Evolutionary conservation across 345 rosid genomes (phyloP).

Genomic region (Punica granatum): DNA sequence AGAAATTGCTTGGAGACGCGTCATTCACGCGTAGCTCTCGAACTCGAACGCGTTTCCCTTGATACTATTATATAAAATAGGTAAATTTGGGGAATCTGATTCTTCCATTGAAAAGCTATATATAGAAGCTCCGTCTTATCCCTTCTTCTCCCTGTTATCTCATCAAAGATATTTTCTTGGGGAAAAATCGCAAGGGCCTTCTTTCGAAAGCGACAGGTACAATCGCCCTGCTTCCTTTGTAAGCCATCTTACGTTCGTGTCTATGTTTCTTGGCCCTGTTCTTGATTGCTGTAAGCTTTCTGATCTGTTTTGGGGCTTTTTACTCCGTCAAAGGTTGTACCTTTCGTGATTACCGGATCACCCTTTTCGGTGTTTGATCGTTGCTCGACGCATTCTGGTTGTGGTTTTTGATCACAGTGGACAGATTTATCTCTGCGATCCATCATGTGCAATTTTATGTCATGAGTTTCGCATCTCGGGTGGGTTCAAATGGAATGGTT

Average conservation of each 20-base stretch:
- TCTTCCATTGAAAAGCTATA: not conserved
- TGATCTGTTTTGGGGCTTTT: not conserved
- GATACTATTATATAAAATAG: not conserved
- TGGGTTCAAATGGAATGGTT: not conserved
- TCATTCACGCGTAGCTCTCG: slow-evolving; percentile 3
- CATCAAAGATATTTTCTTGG: not conserved
- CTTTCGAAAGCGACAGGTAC: not conserved
- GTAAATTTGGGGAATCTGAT: not conserved
- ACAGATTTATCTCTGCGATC: too few species aligned
- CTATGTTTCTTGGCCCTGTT: not conserved
- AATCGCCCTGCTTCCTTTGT: not conserved
- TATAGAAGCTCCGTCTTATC: not conserved
- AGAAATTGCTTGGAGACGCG: slow-evolving; percentile 5
- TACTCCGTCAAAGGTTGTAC: not conserved
- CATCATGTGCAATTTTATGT: too few species aligned
- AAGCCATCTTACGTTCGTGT: too few species aligned
- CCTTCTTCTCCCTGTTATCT: not conserved
- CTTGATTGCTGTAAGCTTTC: not conserved
- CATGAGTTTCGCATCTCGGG: not conserved
- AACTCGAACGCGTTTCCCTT: not conserved
- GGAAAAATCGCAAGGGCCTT: not conserved
- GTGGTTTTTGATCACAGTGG: too few species aligned
- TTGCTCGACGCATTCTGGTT: not conserved
- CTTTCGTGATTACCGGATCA: not conserved
- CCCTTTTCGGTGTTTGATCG: not conserved